Evolutionary conservation across 768 basidiomycete genomes (phyloP).

Genomic region (Dentipellis sp.): DNA sequence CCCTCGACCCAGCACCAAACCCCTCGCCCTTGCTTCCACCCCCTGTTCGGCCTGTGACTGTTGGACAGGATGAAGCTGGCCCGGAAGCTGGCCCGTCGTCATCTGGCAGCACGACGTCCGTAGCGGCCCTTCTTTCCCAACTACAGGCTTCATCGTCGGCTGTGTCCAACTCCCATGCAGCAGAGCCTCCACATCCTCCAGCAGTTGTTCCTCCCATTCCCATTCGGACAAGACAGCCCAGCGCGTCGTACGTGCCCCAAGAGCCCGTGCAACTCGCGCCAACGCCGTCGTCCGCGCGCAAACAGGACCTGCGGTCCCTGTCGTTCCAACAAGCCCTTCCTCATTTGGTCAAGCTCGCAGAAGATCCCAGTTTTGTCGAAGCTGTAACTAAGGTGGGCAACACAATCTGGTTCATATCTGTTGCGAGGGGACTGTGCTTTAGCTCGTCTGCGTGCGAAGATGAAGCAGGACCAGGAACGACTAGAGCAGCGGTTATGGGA

Average conservation of each 20-base stretch:
- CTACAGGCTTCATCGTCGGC: constrained; percentile 2
- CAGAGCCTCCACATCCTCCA: neutral
- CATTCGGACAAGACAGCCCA: neutral
- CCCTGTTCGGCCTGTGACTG: neutral
- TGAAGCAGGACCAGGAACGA: constrained; percentile 62
- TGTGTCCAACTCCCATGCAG: neutral
- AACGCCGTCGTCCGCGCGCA: constrained; percentile 2
- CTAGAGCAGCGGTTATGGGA: constrained; percentile 63
- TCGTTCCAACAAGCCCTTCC: constrained; percentile 69
- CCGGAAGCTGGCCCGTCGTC: neutral
- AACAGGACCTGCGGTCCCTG: constrained; percentile 34
- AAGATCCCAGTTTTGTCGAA: constrained; percentile 41
- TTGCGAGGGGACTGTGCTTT: neutral
- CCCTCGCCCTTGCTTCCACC: neutral
- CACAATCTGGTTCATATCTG: neutral
- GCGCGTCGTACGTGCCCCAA: neutral
- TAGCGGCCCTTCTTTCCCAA: constrained; percentile 13
- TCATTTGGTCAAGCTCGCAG: constrained; percentile 48
- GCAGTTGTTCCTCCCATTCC: neutral
- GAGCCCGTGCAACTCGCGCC: constrained; percentile 1
- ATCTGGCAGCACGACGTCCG: constrained; percentile 10
- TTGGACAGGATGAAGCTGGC: neutral
- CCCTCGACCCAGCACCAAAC: neutral
- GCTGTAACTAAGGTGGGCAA: constrained; percentile 41
- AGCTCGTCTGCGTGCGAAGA: constrained; percentile 26